A percentile compares a stretch with the other conserved stretches of the same genome.
These are phyloP conservation scores for Sequoia sempervirens DNA, from an alignment of 75 land plant genomes.

Conservation along the genomic window DNA sequence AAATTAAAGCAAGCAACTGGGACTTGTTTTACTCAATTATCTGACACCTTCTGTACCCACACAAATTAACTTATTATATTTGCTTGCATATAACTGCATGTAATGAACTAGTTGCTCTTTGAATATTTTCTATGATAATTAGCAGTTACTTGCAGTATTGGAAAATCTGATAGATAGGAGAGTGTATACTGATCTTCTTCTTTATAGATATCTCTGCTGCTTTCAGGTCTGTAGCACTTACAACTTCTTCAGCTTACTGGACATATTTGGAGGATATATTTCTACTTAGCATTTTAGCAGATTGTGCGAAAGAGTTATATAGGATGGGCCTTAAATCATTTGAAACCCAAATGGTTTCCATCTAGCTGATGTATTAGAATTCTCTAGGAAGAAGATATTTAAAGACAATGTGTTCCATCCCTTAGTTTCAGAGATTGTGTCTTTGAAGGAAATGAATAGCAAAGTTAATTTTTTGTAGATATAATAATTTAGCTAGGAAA, in stretches of 20 bases:
- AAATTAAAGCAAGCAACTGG: background rate
- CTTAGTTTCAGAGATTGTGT: too few species aligned
- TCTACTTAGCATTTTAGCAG: too few species aligned
- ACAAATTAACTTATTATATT: background rate
- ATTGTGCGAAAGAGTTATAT: too few species aligned
- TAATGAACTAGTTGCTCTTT: background rate
- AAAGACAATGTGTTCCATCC: background rate
- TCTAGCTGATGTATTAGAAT: too few species aligned
- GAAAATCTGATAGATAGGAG: constrained; percentile 24
- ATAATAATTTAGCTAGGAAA: too few species aligned
- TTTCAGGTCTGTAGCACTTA: constrained; percentile 15
- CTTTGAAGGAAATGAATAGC: too few species aligned
- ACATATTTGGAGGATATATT: background rate
- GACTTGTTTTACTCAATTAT: too few species aligned
- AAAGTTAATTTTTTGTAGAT: too few species aligned
- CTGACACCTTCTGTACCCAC: background rate
- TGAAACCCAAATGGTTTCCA: background rate
- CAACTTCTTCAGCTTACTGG: background rate
- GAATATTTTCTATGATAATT: background rate
- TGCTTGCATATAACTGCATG: background rate
- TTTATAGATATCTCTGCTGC: background rate
- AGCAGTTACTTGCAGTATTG: constrained; percentile 7
- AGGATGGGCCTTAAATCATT: background rate
- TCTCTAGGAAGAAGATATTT: background rate
- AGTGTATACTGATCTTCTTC: too few species aligned